These are phyloP conservation scores for Quercus alba DNA, from an alignment of 306 rosid genomes.

Conservation along the genomic window DNA sequence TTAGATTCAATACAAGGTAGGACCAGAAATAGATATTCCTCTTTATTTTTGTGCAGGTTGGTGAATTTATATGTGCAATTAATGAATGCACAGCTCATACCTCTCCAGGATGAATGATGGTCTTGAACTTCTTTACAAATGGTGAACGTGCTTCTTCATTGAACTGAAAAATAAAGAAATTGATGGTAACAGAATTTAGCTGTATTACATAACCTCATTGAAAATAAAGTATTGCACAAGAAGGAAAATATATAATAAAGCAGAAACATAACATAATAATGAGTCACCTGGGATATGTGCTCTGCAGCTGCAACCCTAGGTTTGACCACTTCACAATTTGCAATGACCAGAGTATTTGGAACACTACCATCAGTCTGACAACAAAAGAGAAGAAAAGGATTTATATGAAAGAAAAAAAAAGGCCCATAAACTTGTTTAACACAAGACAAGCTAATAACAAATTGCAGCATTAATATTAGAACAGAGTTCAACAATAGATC, in stretches of 20 bases:
- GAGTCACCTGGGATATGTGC: conserved; percentile 87
- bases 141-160: conserved; percentile 99
- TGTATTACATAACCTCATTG: conserved; percentile 6
- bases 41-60: background rate
- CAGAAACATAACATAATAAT: background rate
- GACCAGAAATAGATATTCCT: background rate
- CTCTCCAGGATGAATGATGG: conserved; percentile 99
- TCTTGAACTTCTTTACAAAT: conserved; percentile 97
- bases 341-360: conserved; percentile 96
- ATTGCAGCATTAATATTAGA: background rate
- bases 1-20: background rate
- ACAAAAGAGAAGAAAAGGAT: background rate
- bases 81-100: conserved; percentile 33
- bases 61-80: background rate
- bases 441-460: background rate
- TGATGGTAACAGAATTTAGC: background rate
- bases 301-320: conserved; percentile 99
- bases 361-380: conserved; percentile 97
- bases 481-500: background rate
- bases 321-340: conserved; percentile 96
- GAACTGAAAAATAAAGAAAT: conserved; percentile 50
- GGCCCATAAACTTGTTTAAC: background rate
- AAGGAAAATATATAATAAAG: background rate
- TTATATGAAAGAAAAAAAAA: background rate
- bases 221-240: background rate